Evolutionary conservation across 495 filamentous ascomycete genomes (phyloP).

Genomic region (Neurospora sp.): DNA sequence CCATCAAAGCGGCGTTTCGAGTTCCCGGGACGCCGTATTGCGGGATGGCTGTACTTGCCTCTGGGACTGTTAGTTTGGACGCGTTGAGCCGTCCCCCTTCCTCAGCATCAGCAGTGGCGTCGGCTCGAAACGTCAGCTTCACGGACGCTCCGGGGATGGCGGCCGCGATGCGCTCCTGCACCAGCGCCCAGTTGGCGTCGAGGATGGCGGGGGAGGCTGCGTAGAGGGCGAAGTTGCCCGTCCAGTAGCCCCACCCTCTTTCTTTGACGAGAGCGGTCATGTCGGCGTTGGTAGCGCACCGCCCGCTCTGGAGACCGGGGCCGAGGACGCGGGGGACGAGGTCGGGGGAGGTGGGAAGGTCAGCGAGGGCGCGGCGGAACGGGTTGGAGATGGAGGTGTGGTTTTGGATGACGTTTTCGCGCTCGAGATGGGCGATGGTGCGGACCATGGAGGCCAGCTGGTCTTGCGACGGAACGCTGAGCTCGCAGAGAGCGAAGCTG

Average conservation of each 20-base stretch:
- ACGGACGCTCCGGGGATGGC: conserved; percentile 17
- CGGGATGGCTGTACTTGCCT: not conserved
- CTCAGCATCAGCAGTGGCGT: not conserved
- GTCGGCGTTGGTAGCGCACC: too few relatives aligned
- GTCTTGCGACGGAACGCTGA: conserved; percentile 33
- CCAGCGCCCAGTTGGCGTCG: conserved; percentile 23
- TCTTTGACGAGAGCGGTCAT: too few relatives aligned
- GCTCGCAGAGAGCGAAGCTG: conserved; percentile 31
- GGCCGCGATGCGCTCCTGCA: conserved; percentile 17
- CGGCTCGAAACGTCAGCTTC: conserved; percentile 1
- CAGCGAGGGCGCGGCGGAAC: not conserved
- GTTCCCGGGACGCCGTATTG: not conserved
- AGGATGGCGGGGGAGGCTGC: conserved; percentile 25
- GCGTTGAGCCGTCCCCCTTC: not conserved
- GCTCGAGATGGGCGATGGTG: conserved; percentile 22
- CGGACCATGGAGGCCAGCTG: conserved; percentile 19
- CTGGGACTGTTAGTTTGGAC: not conserved
- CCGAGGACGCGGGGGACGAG: too few relatives aligned
- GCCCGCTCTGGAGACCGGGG: too few relatives aligned
- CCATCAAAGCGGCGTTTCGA: not conserved
- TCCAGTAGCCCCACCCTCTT: conserved; percentile 27
- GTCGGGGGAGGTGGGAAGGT: not conserved
- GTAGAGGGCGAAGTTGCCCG: conserved; percentile 34
- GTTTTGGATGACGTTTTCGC: not conserved
- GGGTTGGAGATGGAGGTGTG: not conserved